Evolutionary conservation across 371 early-diverging fungal species (phyloP).

Genomic region (Lichtheimia ramosa): DNA sequence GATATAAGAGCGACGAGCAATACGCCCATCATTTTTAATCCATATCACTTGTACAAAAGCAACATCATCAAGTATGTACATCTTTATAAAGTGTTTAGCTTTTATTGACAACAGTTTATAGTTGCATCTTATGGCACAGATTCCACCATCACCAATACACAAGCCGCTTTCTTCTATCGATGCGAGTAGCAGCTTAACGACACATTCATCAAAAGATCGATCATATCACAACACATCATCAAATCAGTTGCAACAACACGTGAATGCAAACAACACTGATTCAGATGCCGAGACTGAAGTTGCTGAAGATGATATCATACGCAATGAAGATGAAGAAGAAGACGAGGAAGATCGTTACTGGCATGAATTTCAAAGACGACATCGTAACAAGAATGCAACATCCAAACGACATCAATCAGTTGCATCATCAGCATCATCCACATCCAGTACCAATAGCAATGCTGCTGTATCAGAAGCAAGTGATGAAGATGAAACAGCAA

Average conservation of each 20-base stretch:
- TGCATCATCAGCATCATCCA: conserved; percentile 13
- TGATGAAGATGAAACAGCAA: conserved; percentile 5
- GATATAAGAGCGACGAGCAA: no score
- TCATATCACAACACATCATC: conserved; percentile 45
- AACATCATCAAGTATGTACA: neutral
- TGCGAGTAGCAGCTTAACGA: no score
- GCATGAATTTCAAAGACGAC: conserved; percentile 12
- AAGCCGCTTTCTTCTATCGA: neutral
- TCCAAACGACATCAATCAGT: conserved; percentile 2
- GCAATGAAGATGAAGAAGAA: conserved; percentile 15
- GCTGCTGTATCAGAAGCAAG: conserved; percentile 8
- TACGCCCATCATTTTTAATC: no score
- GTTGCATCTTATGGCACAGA: neutral
- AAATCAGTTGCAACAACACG: conserved; percentile 31
- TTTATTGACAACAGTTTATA: neutral
- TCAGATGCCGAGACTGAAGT: conserved; percentile 16
- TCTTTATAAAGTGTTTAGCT: neutral
- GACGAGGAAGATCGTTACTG: conserved; percentile 20
- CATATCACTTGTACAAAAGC: no score
- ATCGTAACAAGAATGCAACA: conserved; percentile 9
- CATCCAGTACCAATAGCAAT: conserved; percentile 11
- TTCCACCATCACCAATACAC: neutral
- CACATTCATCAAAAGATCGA: no score
- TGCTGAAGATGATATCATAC: conserved; percentile 11
- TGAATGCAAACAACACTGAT: conserved; percentile 3